A percentile compares a stretch with the other conserved stretches of the same genome.
These are phyloP conservation scores for Aspergillus steynii DNA, from an alignment of 495 filamentous ascomycete genomes.

Conservation along the genomic window DNA sequence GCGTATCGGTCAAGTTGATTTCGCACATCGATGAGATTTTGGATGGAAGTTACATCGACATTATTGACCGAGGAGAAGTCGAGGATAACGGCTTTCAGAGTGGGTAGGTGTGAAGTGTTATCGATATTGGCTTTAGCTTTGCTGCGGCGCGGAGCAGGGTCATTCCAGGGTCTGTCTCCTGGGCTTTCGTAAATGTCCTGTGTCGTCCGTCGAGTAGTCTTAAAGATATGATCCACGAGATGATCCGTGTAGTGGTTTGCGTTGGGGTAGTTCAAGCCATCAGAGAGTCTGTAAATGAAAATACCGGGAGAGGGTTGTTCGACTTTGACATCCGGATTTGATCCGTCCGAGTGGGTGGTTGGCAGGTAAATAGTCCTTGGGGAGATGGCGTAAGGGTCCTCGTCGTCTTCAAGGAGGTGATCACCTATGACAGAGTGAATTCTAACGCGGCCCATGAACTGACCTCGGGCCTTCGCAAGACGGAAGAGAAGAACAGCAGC, in stretches of 20 bases:
- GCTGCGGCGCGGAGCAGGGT: slow-evolving; percentile 74
- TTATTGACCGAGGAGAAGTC: slow-evolving; percentile 97
- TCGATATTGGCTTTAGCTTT: slow-evolving; percentile 39
- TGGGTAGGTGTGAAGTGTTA: slow-evolving; percentile 57
- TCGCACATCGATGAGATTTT: slow-evolving; percentile 94
- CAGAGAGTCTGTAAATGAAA: slow-evolving; percentile 96
- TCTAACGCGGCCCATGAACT: slow-evolving; percentile 88
- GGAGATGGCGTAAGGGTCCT: slow-evolving; percentile 36
- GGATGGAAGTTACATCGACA: slow-evolving; percentile 90
- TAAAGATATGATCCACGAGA: slow-evolving; percentile 72
- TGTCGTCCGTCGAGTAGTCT: slow-evolving; percentile 76
- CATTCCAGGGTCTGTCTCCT: slow-evolving; percentile 95
- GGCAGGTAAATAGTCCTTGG: slow-evolving; percentile 83
- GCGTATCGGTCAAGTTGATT: slow-evolving; percentile 94
- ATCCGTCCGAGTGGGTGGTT: slow-evolving; percentile 84
- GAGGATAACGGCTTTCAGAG: slow-evolving; percentile 87
- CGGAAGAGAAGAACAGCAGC: slow-evolving; percentile 79
- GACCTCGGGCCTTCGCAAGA: slow-evolving; percentile 78
- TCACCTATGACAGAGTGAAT: slow-evolving; percentile 90
- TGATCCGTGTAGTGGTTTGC: slow-evolving; percentile 87
- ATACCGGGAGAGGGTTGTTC: slow-evolving; percentile 85
- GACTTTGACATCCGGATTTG: slow-evolving; percentile 81
- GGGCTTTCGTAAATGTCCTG: slow-evolving; percentile 56
- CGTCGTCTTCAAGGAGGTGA: slow-evolving; percentile 63
- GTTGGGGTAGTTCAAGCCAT: slow-evolving; percentile 97